Evolutionary conservation across 768 basidiomycete species (phyloP), one percentile per base, ranked within the genome.

Genomic region (Podaxis sp.): DNA sequence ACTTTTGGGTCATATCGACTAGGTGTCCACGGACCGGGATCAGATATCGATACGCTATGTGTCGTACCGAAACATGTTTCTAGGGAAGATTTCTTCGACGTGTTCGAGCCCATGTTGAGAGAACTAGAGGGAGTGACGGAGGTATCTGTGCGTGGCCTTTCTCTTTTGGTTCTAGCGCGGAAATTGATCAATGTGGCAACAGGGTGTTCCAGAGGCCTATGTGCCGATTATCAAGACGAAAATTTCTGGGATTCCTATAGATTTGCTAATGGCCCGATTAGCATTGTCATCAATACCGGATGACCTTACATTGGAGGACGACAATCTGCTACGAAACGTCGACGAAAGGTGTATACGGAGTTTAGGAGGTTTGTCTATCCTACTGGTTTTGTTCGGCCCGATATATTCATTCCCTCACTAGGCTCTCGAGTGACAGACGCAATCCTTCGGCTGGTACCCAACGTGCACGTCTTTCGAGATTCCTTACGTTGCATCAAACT

Each of bases 1-100:
- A 98, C 97, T 6, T 99, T 96, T 74, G 97, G 97, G 46, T 98
- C 96, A 56, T 98, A 98, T 81, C 90, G 97, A 69, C 79, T 99
- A 54, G 97, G 97, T 63, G 97, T 98, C 22, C 97, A 98, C 75
- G 94, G 93, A 12, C 97, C 96, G 38, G 91, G 93, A 2, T 82
- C 90, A 54, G 96, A 99, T 84, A 98, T 99, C 73, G 97, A 99
- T 79, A 97, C 96, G n/a, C 78, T 99, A 22, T 92, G 94, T 71
- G 96, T 98, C 38, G 97, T 96, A 40, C 97, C 97, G 6, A 94
- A 96, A 74, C 95, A 98, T 75, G 91, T 98, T 60, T 91, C 89
- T 60, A 84, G 94, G 65, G 95, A 97, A 66, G 96, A 98, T 78
- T 98, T 98, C 79, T 97, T 97, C 71, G 88, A 91, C 0, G 80